These are phyloP conservation scores for Microthlaspi erraticum DNA, from an alignment of 345 rosid genomes.

Conservation along the genomic window DNA sequence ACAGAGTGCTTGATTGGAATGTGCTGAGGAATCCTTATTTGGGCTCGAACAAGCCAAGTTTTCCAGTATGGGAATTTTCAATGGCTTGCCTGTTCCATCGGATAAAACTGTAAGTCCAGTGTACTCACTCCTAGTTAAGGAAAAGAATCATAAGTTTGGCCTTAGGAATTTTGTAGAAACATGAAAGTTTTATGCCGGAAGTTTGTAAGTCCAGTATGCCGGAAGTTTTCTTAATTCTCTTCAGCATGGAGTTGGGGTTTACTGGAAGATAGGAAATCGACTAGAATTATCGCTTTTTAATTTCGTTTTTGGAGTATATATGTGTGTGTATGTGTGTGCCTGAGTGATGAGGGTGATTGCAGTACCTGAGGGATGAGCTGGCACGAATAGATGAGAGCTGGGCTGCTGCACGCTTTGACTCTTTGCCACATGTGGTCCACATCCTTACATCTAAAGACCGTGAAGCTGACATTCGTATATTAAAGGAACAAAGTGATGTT, in stretches of 20 bases:
- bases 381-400: slow-evolving; percentile 83
- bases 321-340: slow-evolving; percentile 22
- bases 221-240: slow-evolving; percentile 1
- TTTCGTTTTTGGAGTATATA: slow-evolving; percentile 25
- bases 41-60: slow-evolving; percentile 39
- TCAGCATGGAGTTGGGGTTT: slow-evolving; percentile 13
- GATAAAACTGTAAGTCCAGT: slow-evolving; percentile 72
- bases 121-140: slow-evolving; percentile 9
- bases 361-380: slow-evolving; percentile 91
- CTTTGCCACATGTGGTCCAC: slow-evolving; percentile 95
- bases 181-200: not conserved
- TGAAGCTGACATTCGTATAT: slow-evolving; percentile 69
- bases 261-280: slow-evolving; percentile 24
- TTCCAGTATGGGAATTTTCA: slow-evolving; percentile 74
- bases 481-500: slow-evolving; percentile 91
- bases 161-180: not conserved
- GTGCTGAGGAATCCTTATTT: slow-evolving; percentile 37
- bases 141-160: not conserved
- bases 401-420: slow-evolving; percentile 95
- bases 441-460: slow-evolving; percentile 96
- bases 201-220: not conserved
- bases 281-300: not conserved
- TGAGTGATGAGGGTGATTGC: slow-evolving; percentile 46
- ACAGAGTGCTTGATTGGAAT: slow-evolving; percentile 32
- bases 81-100: slow-evolving; percentile 88